Evolutionary conservation across 441 rosid genomes (phyloP).

Genomic region (Populus hybrid): DNA sequence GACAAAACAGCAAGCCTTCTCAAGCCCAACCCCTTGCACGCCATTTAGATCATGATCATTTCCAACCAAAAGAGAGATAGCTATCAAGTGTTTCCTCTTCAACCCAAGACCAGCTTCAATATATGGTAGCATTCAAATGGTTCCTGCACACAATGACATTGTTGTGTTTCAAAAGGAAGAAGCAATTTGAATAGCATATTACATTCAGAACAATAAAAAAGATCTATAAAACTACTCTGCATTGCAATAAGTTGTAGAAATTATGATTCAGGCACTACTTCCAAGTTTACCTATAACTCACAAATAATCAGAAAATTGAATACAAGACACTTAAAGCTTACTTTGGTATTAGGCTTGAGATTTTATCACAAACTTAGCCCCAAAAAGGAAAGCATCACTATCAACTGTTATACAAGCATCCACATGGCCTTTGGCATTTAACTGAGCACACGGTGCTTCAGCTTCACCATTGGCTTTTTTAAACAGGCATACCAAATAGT

Average conservation of each 20-base stretch:
- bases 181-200: background rate
- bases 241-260: background rate
- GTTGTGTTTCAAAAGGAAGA: conserved; percentile 17
- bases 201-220: background rate
- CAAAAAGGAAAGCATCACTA: conserved; percentile 88
- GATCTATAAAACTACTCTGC: background rate
- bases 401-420: conserved; percentile 92
- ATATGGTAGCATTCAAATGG: conserved; percentile 83
- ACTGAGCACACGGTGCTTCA: conserved; percentile 85
- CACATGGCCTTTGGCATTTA: conserved; percentile 68
- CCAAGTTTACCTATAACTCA: background rate
- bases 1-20: conserved; percentile 67
- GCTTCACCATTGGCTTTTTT: conserved; percentile 80
- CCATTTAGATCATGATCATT: conserved; percentile 79
- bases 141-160: conserved; percentile 47
- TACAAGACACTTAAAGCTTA: conserved; percentile 22
- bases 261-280: background rate
- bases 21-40: conserved; percentile 74
- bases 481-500: conserved; percentile 76
- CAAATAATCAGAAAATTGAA: background rate
- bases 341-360: conserved; percentile 71
- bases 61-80: conserved; percentile 80
- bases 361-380: conserved; percentile 80
- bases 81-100: conserved; percentile 76
- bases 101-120: conserved; percentile 83